Conservation (phyloP, 768 basidiomycete species). For the Chalciporus pseudorubinellus region DNA sequence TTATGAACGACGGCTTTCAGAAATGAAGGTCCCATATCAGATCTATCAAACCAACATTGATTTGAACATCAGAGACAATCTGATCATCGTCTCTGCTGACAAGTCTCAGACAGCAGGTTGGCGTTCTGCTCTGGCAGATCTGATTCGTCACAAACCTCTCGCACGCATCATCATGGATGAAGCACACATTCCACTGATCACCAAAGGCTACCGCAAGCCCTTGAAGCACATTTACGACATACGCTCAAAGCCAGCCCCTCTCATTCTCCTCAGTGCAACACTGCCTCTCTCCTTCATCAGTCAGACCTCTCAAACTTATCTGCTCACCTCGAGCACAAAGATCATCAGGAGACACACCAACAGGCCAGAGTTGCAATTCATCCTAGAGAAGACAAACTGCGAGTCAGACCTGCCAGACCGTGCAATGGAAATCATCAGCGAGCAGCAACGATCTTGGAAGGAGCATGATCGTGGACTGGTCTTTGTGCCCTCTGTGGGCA, state of each 20-base stretch:
- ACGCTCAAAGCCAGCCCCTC: not conserved
- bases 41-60: not conserved
- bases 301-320: conserved; percentile 3
- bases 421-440: not conserved
- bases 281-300: conserved; percentile 4
- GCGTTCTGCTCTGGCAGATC: not conserved
- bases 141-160: not conserved
- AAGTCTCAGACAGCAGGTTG: conserved; percentile 4
- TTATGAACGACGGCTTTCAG: no score
- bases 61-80: not conserved
- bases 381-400: conserved; percentile 1
- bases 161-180: conserved; percentile 24
- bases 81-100: conserved; percentile 8
- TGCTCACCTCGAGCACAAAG: rapidly evolving
- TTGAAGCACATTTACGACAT: not conserved
- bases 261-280: conserved; percentile 23
- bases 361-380: conserved; percentile 7
- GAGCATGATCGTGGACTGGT: conserved; percentile 1
- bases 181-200: conserved; percentile 15
- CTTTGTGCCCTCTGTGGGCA: conserved; percentile 3
- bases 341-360: not conserved
- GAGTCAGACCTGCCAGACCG: not conserved
- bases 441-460: rapidly evolving
- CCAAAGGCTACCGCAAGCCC: conserved; percentile 7
- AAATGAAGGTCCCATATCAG: no score